Base-by-base conservation (phyloP, 305 asterid species). In the Rubia tinctorum region DNA sequence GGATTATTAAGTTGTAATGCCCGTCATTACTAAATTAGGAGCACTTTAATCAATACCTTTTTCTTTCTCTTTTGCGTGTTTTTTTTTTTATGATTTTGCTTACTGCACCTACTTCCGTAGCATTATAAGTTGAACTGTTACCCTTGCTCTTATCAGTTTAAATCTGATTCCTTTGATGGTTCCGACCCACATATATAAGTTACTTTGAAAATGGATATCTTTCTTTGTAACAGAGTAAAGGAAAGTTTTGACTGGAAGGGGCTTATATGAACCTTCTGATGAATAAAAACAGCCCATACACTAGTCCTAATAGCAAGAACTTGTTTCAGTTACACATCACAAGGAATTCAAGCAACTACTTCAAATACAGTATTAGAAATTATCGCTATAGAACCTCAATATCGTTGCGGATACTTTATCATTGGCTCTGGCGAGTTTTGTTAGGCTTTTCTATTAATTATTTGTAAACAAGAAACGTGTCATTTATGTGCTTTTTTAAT, bases 401-500 rank as follows among this genome's bases (percentile, higher is more conserved):
- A 45, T 45, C 53, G 53, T 9, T 11, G 53, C 17, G 17, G 15
- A 3, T 45, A 45, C 53, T 10, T 12, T 45, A 45, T 45, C 10
- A 45, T 45, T 45, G 12, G 53, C 53, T 9, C 8, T 43, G 45
- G 10, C 8, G 3, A 47, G 55, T 47, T 51, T 51, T 17, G 17
- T 51, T 51, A 51, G 22, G 23, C 10, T 53, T 30, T 7, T 18
- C 11, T 6, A 17, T 8, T 17, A 51, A 18, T 53, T 42, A 11
- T 15, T 49, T 30, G 18, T 14, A 42, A 60, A 5, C n/a, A 69
- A 22, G 58, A 58, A 42, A 56, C 75, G 73, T 65, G 68, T 69
- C 74, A 75, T 73, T 55, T 17, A 53, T 53, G 77, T 40, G 67
- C 56, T 56, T 71, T 58, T 71, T 42, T 73, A 5, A 67, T 45